Evolutionary conservation across 2,329 filamentous ascomycete species (phyloP).

Genomic region (Cladophialophora chaetospira): DNA sequence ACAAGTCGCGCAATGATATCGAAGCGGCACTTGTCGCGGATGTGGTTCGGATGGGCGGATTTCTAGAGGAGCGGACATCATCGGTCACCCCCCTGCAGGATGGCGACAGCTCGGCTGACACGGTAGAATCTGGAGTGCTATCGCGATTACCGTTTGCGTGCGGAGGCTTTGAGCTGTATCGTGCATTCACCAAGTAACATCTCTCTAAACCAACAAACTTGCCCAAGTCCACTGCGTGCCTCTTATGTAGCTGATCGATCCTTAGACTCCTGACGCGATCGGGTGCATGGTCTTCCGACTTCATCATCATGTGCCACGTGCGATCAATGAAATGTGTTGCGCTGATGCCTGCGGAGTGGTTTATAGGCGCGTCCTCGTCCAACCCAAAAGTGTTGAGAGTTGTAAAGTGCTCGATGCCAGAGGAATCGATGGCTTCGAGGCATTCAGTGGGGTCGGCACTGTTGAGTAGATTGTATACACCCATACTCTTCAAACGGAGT

Average conservation of each 20-base stretch:
- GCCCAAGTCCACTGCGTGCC: slow-evolving; percentile 47
- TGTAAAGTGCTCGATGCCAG: slow-evolving; percentile 51
- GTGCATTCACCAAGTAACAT: slow-evolving; percentile 54
- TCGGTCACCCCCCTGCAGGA: slow-evolving; percentile 31
- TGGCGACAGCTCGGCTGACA: slow-evolving; percentile 30
- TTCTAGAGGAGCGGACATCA: slow-evolving; percentile 21
- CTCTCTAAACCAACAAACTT: slow-evolving; percentile 50
- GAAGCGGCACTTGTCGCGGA: slow-evolving; percentile 18
- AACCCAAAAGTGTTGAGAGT: slow-evolving; percentile 56
- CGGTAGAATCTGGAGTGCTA: slow-evolving; percentile 11
- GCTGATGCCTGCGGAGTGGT: slow-evolving; percentile 39
- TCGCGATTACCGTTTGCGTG: not conserved
- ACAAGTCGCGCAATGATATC: slow-evolving; percentile 44
- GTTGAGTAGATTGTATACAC: slow-evolving; percentile 61
- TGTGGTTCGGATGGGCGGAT: slow-evolving; percentile 34
- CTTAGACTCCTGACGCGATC: slow-evolving; percentile 52
- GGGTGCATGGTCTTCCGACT: slow-evolving; percentile 32
- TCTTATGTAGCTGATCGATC: slow-evolving; percentile 51
- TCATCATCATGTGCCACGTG: slow-evolving; percentile 47
- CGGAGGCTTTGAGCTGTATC: slow-evolving; percentile 11
- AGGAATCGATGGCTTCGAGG: slow-evolving; percentile 46
- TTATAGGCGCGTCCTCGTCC: slow-evolving; percentile 35
- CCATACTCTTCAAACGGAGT: slow-evolving; percentile 53
- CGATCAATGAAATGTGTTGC: slow-evolving; percentile 57
- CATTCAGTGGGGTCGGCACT: slow-evolving; percentile 51